These are phyloP conservation scores for Aspergillus latus DNA, from an alignment of 2,329 filamentous ascomycete species.

Conservation along the genomic window DNA sequence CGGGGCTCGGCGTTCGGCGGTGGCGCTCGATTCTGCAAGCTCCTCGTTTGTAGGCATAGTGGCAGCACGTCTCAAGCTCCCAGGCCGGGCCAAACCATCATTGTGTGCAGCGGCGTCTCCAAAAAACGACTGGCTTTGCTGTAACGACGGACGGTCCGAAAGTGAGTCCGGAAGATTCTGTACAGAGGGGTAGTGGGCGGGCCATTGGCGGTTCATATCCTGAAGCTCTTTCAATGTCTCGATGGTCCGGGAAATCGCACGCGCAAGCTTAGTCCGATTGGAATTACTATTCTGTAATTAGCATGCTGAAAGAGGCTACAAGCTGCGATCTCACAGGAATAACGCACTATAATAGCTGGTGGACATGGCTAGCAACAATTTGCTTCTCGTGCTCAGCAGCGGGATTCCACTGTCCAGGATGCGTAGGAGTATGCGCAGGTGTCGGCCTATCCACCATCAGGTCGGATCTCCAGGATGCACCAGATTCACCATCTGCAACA, in stretches of 20 bases:
- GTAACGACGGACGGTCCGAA: conserved; percentile 37
- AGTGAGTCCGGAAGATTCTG: conserved; percentile 29
- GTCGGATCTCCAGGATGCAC: conserved; percentile 55
- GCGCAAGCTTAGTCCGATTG: conserved; percentile 81
- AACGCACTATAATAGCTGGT: conserved; percentile 79
- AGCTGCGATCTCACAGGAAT: neutral
- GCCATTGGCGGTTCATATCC: conserved; percentile 87
- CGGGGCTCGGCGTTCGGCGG: conserved; percentile 60
- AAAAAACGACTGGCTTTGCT: conserved; percentile 38
- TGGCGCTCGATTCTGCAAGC: conserved; percentile 69
- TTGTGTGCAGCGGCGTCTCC: conserved; percentile 26
- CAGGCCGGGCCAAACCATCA: conserved; percentile 45
- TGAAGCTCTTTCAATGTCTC: conserved; percentile 81
- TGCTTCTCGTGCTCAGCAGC: conserved; percentile 64
- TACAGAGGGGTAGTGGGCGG: conserved; percentile 83
- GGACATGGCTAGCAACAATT: conserved; percentile 75
- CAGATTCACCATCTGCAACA: conserved; percentile 43
- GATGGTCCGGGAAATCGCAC: conserved; percentile 82
- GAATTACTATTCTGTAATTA: conserved; percentile 61
- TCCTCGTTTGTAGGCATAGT: conserved; percentile 66
- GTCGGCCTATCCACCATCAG: conserved; percentile 59
- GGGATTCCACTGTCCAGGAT: conserved; percentile 49
- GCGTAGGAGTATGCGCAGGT: conserved; percentile 54
- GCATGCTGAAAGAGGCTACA: neutral
- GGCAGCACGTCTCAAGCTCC: conserved; percentile 66